Percentiles rank a stretch among this genome's conserved stretches.
These are phyloP conservation scores for Trapa incisa DNA, from an alignment of 345 rosid genomes.

Conservation along the genomic window DNA sequence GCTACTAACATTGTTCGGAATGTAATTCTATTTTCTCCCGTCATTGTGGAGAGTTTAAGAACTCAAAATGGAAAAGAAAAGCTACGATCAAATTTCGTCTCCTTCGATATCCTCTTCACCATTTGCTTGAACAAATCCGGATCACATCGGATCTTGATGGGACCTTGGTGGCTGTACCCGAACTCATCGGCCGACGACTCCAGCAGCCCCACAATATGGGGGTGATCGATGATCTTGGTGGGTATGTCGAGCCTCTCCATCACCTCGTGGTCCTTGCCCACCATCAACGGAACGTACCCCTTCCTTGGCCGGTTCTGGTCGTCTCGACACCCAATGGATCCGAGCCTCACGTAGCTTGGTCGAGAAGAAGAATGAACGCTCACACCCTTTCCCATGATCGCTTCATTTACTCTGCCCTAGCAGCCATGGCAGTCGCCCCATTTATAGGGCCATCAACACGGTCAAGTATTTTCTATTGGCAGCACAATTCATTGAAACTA, in stretches of 20 bases:
- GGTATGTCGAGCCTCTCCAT: slow-evolving; percentile 19
- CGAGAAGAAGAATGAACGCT: slow-evolving; percentile 3
- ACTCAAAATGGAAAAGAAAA: background rate
- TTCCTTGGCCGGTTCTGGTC: slow-evolving; percentile 10
- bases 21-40: too few species aligned
- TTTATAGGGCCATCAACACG: background rate
- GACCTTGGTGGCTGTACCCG: slow-evolving; percentile 15
- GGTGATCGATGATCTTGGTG: slow-evolving; percentile 20
- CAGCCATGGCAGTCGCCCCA: background rate
- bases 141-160: slow-evolving; percentile 18
- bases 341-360: slow-evolving; percentile 3
- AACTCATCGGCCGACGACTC: slow-evolving; percentile 19
- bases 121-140: slow-evolving; percentile 14
- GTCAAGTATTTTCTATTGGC: background rate
- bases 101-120: slow-evolving; percentile 13
- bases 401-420: background rate
- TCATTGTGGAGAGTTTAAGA: too few species aligned
- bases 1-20: too few species aligned
- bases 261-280: slow-evolving; percentile 10
- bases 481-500: background rate
- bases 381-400: slow-evolving; percentile 4
- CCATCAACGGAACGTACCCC: slow-evolving; percentile 22
- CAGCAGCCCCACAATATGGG: slow-evolving; percentile 11
- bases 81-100: background rate
- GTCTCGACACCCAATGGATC: background rate